Evolutionary conservation across 2,329 filamentous ascomycete genomes (phyloP), one percentile per base, ranked within the genome.

Genomic region (Arthrobotrys entomopaga): DNA sequence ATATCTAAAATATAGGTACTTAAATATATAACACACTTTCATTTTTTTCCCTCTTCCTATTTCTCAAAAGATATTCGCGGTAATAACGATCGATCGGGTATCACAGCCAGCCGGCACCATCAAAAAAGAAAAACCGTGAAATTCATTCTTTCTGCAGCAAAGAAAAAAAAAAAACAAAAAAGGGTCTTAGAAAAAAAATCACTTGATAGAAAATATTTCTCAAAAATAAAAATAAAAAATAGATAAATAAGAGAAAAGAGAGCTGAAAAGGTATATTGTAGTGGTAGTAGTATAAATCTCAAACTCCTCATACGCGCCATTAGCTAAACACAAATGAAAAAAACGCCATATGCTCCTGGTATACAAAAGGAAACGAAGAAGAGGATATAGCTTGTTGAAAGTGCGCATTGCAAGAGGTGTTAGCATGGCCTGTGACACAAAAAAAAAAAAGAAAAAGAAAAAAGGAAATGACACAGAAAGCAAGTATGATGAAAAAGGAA

Each of bases 261-360:
- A 19, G 8, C 24, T 34, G 34, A n/a, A 38, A 40, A 16, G 24
- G n/a, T n/a, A n/a, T n/a, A n/a, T n/a, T 26, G 19, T 20, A 40
- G 19, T 13, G 26, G 8, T 53, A 7, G 38, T 19, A 38, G 16
- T 43, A 43, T 16, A 56, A 56, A 19, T 29, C 26, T 34, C 29
- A 34, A 72, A 74, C 70, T 67, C 70, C 70, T 63, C 38, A 48
- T 63, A 58, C 63, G 58, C 65, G 57, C 65, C 65, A 19, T n/a
- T 54, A 46, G 20, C 16, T 42, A 54, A n/a, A 57, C 22, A 54
- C 15, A 38, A 63, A 26, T 19, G 43, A 61, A 15, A 61, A 54
- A 38, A 63, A 74, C 70, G 70, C 70, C 70, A 67, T 24, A 26
- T 67, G 57, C 70, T 67, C 70, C 70, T 63, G 24, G 34, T 53